Evolutionary conservation across 2,329 filamentous ascomycete species (phyloP).

Genomic region (Colletotrichum sp.): DNA sequence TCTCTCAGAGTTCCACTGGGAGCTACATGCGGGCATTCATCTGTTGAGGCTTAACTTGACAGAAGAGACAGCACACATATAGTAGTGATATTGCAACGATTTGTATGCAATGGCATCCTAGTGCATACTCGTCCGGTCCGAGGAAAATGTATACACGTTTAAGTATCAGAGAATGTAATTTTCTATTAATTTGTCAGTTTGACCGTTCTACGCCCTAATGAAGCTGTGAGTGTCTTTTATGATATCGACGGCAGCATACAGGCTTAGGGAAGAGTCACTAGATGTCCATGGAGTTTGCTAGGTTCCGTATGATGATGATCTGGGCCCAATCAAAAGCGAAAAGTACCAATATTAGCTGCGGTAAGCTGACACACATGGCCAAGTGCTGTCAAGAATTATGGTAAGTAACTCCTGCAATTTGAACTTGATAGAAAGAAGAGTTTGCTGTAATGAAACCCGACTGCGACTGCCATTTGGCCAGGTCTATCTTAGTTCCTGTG

Average conservation of each 20-base stretch:
- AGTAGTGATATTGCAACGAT: rapidly evolving
- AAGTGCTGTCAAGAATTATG: neutral
- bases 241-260: neutral
- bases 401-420: neutral
- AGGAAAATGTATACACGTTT: rapidly evolving
- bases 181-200: neutral
- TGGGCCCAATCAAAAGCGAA: neutral
- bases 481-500: neutral
- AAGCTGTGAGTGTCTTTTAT: neutral
- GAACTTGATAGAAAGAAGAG: neutral
- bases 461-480: neutral
- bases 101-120: too few relatives aligned
- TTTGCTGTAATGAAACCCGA: neutral
- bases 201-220: neutral
- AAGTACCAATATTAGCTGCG: neutral
- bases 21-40: too few relatives aligned
- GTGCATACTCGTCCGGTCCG: neutral
- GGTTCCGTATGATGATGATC: neutral
- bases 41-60: neutral
- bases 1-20: rapidly evolving
- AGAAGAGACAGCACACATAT: neutral
- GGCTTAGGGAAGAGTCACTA: rapidly evolving
- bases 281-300: neutral
- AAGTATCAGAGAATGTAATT: neutral
- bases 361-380: neutral